phyloP scores from a whole-genome alignment of 345 rosid genomes.

The Limnanthes douglasii region DNA sequence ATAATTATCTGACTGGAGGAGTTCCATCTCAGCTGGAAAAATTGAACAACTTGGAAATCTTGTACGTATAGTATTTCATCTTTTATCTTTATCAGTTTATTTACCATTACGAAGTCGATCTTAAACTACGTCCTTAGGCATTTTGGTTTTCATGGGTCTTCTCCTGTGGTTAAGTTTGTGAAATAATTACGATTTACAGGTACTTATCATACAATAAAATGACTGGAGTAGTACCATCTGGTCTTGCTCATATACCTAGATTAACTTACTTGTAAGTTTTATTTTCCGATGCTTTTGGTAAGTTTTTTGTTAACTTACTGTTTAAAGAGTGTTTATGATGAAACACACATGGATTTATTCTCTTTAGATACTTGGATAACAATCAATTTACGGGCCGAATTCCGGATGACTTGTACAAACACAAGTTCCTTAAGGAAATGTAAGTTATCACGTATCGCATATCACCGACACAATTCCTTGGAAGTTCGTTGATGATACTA shows the following conservation, averaged over 20 bases:
- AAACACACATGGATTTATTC: conserved; percentile 5
- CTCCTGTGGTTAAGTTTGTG: neutral
- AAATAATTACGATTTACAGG: conserved; percentile 19
- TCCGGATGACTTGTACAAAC: conserved; percentile 53
- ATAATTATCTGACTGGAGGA: conserved; percentile 65
- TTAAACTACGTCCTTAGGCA: neutral
- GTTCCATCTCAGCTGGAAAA: conserved; percentile 54
- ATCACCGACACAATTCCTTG: no score
- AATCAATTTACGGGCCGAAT: conserved; percentile 62
- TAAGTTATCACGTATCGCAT: conserved; percentile 27
- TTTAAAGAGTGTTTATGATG: neutral
- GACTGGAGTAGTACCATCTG: conserved; percentile 49
- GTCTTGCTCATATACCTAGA: conserved; percentile 39
- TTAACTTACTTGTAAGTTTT: conserved; percentile 50
- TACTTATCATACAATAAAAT: conserved; percentile 52
- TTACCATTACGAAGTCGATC: neutral
- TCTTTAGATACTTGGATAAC: conserved; percentile 65
- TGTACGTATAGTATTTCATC: conserved; percentile 26
- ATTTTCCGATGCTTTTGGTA: neutral
- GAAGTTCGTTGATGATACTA: no score
- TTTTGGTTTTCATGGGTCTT: neutral
- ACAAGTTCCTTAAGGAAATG: conserved; percentile 61
- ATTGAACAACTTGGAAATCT: conserved; percentile 52
- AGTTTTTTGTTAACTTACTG: neutral
- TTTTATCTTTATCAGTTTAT: neutral